These are phyloP conservation scores for Alternaria infectoria DNA, from an alignment of 2,329 filamentous ascomycete genomes.

Conservation along the genomic window DNA sequence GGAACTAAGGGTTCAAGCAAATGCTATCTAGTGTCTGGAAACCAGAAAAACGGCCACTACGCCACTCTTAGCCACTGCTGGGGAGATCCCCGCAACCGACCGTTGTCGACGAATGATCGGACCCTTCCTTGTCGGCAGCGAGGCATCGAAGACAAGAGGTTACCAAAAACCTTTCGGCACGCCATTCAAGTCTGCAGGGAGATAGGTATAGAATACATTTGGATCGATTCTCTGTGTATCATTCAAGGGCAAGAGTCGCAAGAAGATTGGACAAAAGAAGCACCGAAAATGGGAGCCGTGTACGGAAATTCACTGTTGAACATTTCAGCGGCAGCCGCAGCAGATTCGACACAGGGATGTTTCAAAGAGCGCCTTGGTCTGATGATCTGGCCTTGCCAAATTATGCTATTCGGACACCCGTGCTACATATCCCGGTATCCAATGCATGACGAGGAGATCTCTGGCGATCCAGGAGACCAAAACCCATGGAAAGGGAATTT, in stretches of 20 bases:
- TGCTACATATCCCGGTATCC: not conserved
- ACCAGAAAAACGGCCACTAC: fast-evolving
- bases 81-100: not conserved
- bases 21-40: not conserved
- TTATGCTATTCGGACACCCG: fast-evolving
- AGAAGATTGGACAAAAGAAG: not conserved
- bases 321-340: not conserved
- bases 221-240: not conserved
- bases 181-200: not conserved
- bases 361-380: not conserved
- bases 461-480: too few species aligned
- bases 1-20: not conserved
- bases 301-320: not conserved
- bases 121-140: not conserved
- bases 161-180: not conserved
- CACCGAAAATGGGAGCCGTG: not conserved
- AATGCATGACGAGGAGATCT: too few species aligned
- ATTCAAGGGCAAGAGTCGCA: not conserved
- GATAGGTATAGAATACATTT: not conserved
- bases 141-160: not conserved
- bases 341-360: not conserved
- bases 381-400: not conserved
- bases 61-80: not conserved
- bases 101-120: not conserved
- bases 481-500: too few species aligned